Conservation (phyloP, 2,329 filamentous ascomycete genomes). For the Aspergillus sp. region DNA sequence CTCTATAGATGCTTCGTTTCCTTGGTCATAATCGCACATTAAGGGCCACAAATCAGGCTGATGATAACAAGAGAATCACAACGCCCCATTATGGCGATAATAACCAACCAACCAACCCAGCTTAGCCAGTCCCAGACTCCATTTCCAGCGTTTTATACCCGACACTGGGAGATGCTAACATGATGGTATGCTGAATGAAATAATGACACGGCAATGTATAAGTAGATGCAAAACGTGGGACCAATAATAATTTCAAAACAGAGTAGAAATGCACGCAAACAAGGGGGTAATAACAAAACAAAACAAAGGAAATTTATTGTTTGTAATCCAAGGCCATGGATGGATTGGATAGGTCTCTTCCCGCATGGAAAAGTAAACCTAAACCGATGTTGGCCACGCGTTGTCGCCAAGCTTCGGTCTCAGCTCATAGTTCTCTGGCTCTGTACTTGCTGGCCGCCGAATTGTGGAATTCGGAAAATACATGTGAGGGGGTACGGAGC, state of each 20-base stretch:
- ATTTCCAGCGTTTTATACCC: constrained; percentile 21
- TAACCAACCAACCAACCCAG: constrained; percentile 21
- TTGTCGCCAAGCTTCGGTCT: constrained; percentile 49
- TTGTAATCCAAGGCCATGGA: background rate
- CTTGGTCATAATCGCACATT: constrained; percentile 9
- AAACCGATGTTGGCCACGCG: constrained; percentile 39
- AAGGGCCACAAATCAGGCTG: constrained; percentile 4
- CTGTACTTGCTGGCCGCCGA: constrained; percentile 72
- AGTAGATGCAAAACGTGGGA: constrained; percentile 12
- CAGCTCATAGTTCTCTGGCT: constrained; percentile 66
- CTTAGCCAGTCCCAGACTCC: constrained; percentile 19
- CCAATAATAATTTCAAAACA: background rate
- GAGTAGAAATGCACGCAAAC: constrained; percentile 13
- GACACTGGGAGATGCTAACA: constrained; percentile 22
- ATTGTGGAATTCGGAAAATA: constrained; percentile 71
- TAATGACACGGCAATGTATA: constrained; percentile 15
- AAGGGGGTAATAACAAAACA: constrained; percentile 14
- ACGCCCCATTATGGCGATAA: constrained; percentile 14
- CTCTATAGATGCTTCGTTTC: constrained; percentile 23
- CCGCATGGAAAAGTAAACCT: background rate
- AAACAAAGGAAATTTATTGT: constrained; percentile 24
- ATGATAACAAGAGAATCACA: constrained; percentile 15
- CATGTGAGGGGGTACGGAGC: constrained; percentile 57
- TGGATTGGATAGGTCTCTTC: background rate
- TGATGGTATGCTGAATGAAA: constrained; percentile 20